These are phyloP conservation scores for Nemophila menziesii DNA, from an alignment of 257 asterid genomes.

Conservation along the genomic window DNA sequence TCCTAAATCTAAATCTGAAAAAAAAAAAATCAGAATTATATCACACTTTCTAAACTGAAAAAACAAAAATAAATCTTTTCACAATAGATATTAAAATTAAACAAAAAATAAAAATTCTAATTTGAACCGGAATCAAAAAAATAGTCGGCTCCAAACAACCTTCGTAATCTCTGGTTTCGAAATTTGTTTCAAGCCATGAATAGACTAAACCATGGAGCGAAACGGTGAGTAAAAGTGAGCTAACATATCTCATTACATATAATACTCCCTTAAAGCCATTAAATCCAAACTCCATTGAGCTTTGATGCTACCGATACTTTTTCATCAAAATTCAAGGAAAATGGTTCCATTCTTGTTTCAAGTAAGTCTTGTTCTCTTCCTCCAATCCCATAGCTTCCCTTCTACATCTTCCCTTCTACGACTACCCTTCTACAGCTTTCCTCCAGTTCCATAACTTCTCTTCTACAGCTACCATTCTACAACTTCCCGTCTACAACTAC, in stretches of 20 bases:
- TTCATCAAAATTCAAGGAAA: constrained; percentile 49
- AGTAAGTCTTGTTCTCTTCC: constrained; percentile 61
- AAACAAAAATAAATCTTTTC: too few species aligned
- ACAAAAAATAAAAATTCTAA: too few species aligned
- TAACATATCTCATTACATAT: constrained; percentile 77
- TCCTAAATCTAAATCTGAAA: too few species aligned
- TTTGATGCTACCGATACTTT: constrained; percentile 42
- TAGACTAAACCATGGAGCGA: constrained; percentile 53
- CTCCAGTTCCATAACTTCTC: too few species aligned
- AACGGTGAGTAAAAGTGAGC: constrained; percentile 49
- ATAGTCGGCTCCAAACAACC: constrained; percentile 47
- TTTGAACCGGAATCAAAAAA: too few species aligned
- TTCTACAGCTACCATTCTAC: too few species aligned
- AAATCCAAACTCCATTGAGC: constrained; percentile 78
- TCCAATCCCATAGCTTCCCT: constrained; percentile 68
- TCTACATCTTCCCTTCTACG: too few species aligned
- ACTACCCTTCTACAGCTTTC: too few species aligned
- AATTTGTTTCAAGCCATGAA: constrained; percentile 53
- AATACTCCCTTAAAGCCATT: constrained; percentile 81
- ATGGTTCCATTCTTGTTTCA: constrained; percentile 71
- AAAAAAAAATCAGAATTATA: too few species aligned
- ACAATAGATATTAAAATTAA: too few species aligned
- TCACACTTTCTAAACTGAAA: too few species aligned
- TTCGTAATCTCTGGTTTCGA: constrained; percentile 29
- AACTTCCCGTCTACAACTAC: too few species aligned